Evolutionary conservation across 1,284 basidiomycete species (phyloP), one percentile per base, ranked within the genome.

Genomic region (Boletus albobrunnescens): DNA sequence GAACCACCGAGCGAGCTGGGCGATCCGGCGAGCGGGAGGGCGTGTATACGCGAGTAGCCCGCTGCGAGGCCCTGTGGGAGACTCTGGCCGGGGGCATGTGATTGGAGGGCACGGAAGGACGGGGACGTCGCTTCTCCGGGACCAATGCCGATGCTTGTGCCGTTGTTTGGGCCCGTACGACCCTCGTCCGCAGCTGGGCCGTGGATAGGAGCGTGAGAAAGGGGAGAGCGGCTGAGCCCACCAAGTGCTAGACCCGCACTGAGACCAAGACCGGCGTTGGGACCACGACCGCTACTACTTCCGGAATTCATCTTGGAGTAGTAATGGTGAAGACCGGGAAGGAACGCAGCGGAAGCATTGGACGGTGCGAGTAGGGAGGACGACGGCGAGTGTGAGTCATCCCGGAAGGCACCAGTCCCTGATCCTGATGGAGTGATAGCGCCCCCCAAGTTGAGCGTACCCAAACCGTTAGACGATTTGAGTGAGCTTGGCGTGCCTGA

Each of bases 51-150:
- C 36, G 87, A 91, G 62, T 90, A 84, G 3, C 91, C 91, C 0
- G 90, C 90, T 0, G 90, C 90, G 20, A 93, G 73, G 30, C 90
- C 90, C 53, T 92, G 89, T 1, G 91, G 90, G n/a, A 92, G 73
- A 67, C 82, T 86, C 65, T 91, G 89, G 1, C 89, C 89, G 0
- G 90, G 89, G 1, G 88, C 88, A 55, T 92, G 90, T 11, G 79
- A 70, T 58, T 88, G 85, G 28, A 88, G 68, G 1, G 86, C 87
- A 16, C 82, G 75, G 17, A 84, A 70, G 14, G 77, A 78, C 0
- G 87, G 86, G 1, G 83, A 87, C 4, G 84, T 61, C 1, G 69
- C 65, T 41, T 69, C 61, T 11, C 64, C 67, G 8, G 57, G 55
- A 0, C 62, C 64, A 7, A 56, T 59, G 6, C 51, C 58, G 32